Base-by-base conservation (phyloP, 495 filamentous ascomycete species). In the Penicillium cinerascens region DNA sequence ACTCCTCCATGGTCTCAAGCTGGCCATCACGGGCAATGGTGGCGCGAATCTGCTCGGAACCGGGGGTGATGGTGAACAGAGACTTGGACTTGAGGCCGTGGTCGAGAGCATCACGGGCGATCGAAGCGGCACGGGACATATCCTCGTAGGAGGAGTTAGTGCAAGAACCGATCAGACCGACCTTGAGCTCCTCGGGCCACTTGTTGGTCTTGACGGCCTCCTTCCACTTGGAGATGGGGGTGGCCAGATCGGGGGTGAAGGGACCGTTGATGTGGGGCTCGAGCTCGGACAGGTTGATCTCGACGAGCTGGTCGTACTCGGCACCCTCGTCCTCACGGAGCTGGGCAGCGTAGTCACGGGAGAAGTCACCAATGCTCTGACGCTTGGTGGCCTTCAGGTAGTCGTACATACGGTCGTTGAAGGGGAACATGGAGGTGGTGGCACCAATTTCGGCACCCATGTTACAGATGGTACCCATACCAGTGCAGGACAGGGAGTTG, bases 101-200 rank as follows among this genome's bases (percentile, higher is more conserved):
- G 76, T 92, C 73, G 51, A 97, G 81, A 60, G 95, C 95, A 72
- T 99, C 91, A 51, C 85, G 89, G 44, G 92, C 95, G 70, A 99
- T 97, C 29, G 91, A 90, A 47, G 93, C 93, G 64, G 84, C 88
- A 57, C 95, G 90, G 61, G 86, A 88, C 93, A 99, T 97, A 67
- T 99, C 93, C 79, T 99, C 95, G 72, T 99, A 99, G 23, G 92
- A 97, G 39, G 91, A 96, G 83, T 99, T 99, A 61, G 93, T 99
- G 88, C 93, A 99, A 67, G 93, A 97, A 50, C 93, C 93, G 65
- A 99, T 77, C 56, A 77, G 67, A 67, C 95, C 95, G 61, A 96
- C 95, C 82, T 96, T 97, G 61, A 98, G 78, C 71, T 97, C 92
- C 72, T 95, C 86, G 37, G 93, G 93, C 93, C 93, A 98, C 72